phyloP scores from a whole-genome alignment of 2,329 filamentous ascomycete species.

The Cytospora chrysosperma region DNA sequence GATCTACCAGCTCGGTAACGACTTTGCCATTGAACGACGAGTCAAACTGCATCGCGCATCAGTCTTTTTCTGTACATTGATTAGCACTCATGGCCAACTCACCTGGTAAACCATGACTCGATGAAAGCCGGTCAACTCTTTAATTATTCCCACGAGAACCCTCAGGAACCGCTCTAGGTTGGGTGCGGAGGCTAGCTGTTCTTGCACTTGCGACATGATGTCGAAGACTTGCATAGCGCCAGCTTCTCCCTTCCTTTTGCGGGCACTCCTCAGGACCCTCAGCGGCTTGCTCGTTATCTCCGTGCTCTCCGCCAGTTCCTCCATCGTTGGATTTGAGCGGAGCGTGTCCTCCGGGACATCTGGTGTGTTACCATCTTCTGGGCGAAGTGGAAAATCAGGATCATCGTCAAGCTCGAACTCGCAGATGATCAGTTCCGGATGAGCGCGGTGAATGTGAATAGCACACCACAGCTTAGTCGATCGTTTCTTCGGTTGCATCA shows the following conservation, averaged over 20 bases:
- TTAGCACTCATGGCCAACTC: neutral
- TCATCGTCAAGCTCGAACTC: conserved; percentile 89
- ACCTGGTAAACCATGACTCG: conserved; percentile 81
- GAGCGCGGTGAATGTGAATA: conserved; percentile 69
- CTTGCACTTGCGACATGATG: conserved; percentile 88
- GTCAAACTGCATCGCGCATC: conserved; percentile 62
- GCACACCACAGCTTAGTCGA: conserved; percentile 81
- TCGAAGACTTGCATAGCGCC: conserved; percentile 88
- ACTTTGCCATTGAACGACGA: conserved; percentile 78
- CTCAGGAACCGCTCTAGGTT: conserved; percentile 74
- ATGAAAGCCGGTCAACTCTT: conserved; percentile 87
- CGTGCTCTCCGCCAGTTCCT: conserved; percentile 75
- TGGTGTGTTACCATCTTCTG: conserved; percentile 57
- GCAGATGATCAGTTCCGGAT: conserved; percentile 74
- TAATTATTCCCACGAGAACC: conserved; percentile 79
- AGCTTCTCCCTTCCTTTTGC: conserved; percentile 73
- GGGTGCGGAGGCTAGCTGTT: conserved; percentile 73
- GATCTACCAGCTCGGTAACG: conserved; percentile 83
- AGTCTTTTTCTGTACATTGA: neutral
- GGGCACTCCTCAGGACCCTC: conserved; percentile 71
- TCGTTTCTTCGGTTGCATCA: conserved; percentile 57
- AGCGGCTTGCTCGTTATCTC: conserved; percentile 73
- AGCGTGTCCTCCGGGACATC: conserved; percentile 72
- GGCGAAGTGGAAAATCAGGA: conserved; percentile 63
- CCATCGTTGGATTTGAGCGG: conserved; percentile 66